Base-by-base conservation (phyloP, 1,139 yeast genomes). In the Hemisphaericaspora xylanilytica region DNA sequence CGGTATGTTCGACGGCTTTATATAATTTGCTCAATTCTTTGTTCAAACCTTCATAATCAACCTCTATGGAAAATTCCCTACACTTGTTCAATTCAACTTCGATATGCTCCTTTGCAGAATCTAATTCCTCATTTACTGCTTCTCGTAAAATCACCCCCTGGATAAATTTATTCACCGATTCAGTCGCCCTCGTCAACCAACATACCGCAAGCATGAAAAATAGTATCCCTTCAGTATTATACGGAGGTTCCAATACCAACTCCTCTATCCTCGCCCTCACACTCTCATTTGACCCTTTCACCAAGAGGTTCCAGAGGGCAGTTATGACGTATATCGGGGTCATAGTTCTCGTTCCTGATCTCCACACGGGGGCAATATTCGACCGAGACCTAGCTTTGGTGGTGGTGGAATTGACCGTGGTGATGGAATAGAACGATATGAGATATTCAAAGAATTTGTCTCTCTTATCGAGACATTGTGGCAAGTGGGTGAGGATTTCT, bases 181-280 rank as follows among this genome's bases (percentile, higher is more conserved):
- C 28, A 8, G 43, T 41, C 26, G 50, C 53, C 28, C 52, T 53
- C 33, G 44, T 46, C 13, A 69, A 45, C 33, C 52, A 45, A 41
- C 72, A 62, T 16, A 67, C 43, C 5, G 59, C 59, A 40, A 56
- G 41, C 18, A 71, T 48, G 42, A 59, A 70, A 40, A 66, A 63
- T 34, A 67, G 60, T 0, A 60, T 56, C 0, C 80, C 80, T 36
- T 75, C 75, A 8, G 53, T 56, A 42, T 62, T 63, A 48, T 63
- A 74, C 0, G 80, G 80, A 1, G 73, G 73, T 40, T 62, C 66
- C 29, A 74, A 56, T 25, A 73, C 46, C 35, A 73, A 48, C 32
- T 69, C 75, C 27, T 67, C 66, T 12, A 76, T 49, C 13, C 48
- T 58, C 10, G 59, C 65, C 32, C 52, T 55, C 2, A 67, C 53